Evolutionary conservation across 176 grass and related monocot species (phyloP).

Genomic region (Musa acuminata): DNA sequence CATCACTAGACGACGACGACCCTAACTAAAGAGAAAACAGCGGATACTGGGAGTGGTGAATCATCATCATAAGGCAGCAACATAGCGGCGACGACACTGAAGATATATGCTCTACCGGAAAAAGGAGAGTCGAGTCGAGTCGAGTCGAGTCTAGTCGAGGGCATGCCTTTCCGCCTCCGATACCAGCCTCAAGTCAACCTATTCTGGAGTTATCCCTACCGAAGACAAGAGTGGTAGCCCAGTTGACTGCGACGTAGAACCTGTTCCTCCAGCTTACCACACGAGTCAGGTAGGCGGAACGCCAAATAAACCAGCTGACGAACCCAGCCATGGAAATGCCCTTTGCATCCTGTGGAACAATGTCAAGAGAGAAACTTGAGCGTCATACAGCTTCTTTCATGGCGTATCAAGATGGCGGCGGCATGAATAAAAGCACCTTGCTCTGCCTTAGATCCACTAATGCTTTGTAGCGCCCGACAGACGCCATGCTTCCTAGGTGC

Average conservation of each 20-base stretch:
- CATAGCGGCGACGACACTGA: no score
- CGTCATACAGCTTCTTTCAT: no score
- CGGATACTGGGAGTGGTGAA: no score
- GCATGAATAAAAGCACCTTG: constrained; percentile 31
- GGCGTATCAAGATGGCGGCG: no score
- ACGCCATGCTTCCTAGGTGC: constrained; percentile 93
- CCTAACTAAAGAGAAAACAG: no score
- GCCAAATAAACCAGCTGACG: constrained; percentile 76
- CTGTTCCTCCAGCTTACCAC: constrained; percentile 85
- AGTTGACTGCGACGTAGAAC: constrained; percentile 76
- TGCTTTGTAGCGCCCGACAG: constrained; percentile 83
- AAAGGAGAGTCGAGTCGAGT: no score
- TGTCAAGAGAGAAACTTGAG: not conserved
- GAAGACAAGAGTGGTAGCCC: constrained; percentile 66
- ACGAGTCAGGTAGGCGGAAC: constrained; percentile 72
- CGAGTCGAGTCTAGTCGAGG: no score
- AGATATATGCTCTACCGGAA: no score
- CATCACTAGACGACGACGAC: no score
- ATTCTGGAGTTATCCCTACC: constrained; percentile 82
- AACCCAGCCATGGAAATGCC: constrained; percentile 64
- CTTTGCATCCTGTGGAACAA: constrained; percentile 35
- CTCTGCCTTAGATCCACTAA: constrained; percentile 85
- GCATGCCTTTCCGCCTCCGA: no score
- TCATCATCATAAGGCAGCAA: no score
- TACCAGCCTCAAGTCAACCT: constrained; percentile 13